phyloP scores from a whole-genome alignment of 2,329 filamentous ascomycete genomes.

The Rutstroemia sydowiana region DNA sequence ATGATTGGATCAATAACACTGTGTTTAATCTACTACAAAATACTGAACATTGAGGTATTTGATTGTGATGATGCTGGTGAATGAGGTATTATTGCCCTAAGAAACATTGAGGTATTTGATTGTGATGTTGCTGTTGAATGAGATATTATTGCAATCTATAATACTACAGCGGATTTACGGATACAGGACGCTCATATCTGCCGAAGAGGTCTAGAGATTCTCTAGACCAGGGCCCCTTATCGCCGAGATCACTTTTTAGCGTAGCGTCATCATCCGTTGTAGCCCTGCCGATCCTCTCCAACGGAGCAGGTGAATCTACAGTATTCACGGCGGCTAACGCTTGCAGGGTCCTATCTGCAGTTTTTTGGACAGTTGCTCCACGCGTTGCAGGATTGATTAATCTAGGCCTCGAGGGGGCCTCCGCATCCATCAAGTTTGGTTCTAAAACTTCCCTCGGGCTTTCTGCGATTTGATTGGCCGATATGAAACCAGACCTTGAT shows the following conservation, averaged over 20 bases:
- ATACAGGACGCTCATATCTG: slow-evolving; percentile 19
- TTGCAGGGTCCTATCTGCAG: slow-evolving; percentile 19
- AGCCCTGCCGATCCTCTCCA: background rate
- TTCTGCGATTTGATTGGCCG: slow-evolving; percentile 6
- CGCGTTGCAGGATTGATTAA: slow-evolving; percentile 25
- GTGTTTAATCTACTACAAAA: no score
- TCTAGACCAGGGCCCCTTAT: slow-evolving; percentile 29
- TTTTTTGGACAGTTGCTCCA: slow-evolving; percentile 20
- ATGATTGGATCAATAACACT: no score
- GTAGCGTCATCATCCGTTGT: background rate
- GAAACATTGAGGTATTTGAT: no score
- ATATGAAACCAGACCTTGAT: background rate
- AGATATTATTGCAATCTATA: background rate
- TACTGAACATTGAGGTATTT: no score
- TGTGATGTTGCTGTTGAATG: background rate
- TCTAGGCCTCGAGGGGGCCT: slow-evolving; percentile 13
- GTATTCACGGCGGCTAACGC: slow-evolving; percentile 11
- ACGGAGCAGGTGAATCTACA: slow-evolving; percentile 9
- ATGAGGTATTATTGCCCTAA: no score
- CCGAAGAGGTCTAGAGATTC: slow-evolving; percentile 32
- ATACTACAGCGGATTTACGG: slow-evolving; percentile 2
- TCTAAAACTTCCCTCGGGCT: background rate
- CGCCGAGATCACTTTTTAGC: background rate
- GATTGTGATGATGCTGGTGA: no score
- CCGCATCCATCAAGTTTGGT: background rate